These are phyloP conservation scores for Trapa incisa DNA, from an alignment of 345 rosid species.

Conservation along the genomic window DNA sequence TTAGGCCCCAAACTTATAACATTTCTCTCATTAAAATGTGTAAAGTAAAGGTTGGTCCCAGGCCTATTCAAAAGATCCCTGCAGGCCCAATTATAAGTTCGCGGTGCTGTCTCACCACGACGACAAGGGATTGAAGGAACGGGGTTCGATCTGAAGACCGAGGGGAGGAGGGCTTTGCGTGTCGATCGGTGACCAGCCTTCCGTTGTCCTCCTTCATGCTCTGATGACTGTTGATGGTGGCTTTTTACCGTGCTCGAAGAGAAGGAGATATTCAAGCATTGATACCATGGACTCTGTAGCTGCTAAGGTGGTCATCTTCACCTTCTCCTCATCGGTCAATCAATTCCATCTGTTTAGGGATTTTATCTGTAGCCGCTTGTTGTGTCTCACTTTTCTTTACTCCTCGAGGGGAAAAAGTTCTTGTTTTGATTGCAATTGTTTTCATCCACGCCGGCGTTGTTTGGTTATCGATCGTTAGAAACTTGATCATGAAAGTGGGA, in stretches of 20 bases:
- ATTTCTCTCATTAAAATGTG: too few relatives aligned
- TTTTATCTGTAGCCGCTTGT: not conserved
- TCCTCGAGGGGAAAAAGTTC: not conserved
- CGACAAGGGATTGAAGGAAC: too few relatives aligned
- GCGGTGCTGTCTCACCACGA: too few relatives aligned
- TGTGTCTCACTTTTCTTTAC: not conserved
- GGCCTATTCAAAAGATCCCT: too few relatives aligned
- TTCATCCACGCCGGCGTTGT: not conserved
- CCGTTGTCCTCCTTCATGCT: not conserved
- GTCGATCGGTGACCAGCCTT: too few relatives aligned
- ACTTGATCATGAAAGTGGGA: too few relatives aligned
- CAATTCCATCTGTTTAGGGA: not conserved
- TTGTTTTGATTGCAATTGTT: not conserved
- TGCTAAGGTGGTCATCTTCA: conserved; percentile 30
- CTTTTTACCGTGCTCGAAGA: conserved; percentile 38
- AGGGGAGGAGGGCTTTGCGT: too few relatives aligned
- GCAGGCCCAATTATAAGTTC: too few relatives aligned
- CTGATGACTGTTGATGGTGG: conserved; percentile 47
- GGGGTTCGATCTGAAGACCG: too few relatives aligned
- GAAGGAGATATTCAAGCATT: conserved; percentile 44
- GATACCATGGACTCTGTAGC: conserved; percentile 69
- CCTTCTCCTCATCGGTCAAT: not conserved
- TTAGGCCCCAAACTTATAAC: too few relatives aligned
- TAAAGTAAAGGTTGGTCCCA: too few relatives aligned
- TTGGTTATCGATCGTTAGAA: not conserved